Percentiles rank a stretch among this genome's conserved stretches.
These are phyloP conservation scores for Iris macrosiphon DNA, from an alignment of 106 monocot genomes.

Conservation along the genomic window DNA sequence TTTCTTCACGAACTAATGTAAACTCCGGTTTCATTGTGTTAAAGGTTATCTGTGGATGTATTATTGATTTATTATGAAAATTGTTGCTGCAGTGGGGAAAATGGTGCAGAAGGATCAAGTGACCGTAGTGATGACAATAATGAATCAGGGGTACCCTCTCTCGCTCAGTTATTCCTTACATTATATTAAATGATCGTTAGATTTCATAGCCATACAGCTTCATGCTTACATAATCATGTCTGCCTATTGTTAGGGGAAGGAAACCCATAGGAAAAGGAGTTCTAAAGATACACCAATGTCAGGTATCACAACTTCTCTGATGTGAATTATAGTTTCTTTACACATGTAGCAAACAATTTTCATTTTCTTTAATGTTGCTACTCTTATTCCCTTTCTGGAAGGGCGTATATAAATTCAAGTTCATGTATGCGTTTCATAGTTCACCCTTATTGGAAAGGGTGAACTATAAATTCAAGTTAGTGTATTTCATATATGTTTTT, in stretches of 20 bases:
- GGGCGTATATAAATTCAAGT: too few relatives aligned
- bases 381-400: neutral
- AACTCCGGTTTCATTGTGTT: too few relatives aligned
- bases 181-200: neutral
- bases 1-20: neutral
- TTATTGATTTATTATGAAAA: neutral
- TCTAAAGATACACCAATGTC: conserved; percentile 30
- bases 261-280: conserved; percentile 29
- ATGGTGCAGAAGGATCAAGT: conserved; percentile 56
- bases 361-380: too few relatives aligned
- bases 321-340: neutral
- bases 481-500: too few relatives aligned
- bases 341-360: neutral
- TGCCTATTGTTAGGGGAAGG: conserved; percentile 26
- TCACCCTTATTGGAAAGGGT: neutral
- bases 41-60: too few relatives aligned
- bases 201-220: neutral
- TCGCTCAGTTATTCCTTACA: neutral
- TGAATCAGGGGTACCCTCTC: conserved; percentile 25
- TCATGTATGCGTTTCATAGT: too few relatives aligned
- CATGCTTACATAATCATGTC: neutral
- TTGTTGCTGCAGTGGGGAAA: conserved; percentile 33
- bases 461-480: neutral
- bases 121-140: conserved; percentile 53
- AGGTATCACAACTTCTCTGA: conserved; percentile 22